phyloP scores from a whole-genome alignment of 1,139 yeast species.

The Debaryomyces fabryi region DNA sequence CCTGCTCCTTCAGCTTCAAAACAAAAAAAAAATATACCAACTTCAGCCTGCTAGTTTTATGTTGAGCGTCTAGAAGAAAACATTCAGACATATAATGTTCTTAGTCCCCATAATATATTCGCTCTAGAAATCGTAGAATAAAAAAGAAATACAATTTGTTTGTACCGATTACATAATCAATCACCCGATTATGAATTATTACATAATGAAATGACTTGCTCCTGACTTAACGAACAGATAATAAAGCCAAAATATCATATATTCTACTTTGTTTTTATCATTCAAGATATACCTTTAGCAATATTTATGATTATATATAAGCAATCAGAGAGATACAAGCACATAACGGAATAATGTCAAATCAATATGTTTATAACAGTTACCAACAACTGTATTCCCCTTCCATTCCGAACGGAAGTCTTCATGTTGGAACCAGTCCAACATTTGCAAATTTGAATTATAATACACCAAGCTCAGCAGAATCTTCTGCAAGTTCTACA shows the following conservation, averaged over 20 bases:
- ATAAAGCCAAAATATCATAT: background rate
- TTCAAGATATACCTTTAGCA: background rate
- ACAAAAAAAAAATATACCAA: too few species aligned
- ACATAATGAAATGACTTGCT: slow-evolving; percentile 3
- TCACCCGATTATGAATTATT: background rate
- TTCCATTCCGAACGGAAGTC: slow-evolving; percentile 20
- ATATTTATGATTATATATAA: slow-evolving; percentile 1
- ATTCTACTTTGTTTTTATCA: background rate
- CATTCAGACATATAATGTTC: background rate
- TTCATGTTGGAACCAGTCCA: slow-evolving; percentile 26
- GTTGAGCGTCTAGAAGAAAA: too few species aligned
- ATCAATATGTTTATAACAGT: slow-evolving; percentile 37
- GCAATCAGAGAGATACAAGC: background rate
- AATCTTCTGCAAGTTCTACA: slow-evolving; percentile 13
- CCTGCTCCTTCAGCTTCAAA: too few species aligned
- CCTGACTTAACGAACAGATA: slow-evolving; percentile 1
- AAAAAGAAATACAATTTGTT: slow-evolving; percentile 1
- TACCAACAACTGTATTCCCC: slow-evolving; percentile 46
- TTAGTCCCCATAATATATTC: background rate
- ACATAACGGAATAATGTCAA: slow-evolving; percentile 27
- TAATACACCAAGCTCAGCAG: slow-evolving; percentile 20
- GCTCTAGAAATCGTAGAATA: background rate
- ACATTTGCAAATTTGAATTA: slow-evolving; percentile 32
- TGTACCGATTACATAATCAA: background rate
- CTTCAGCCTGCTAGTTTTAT: too few species aligned